Evolutionary conservation across 2,329 filamentous ascomycete genomes (phyloP), one percentile per base, ranked within the genome.

Genomic region (Colletotrichum salicis): DNA sequence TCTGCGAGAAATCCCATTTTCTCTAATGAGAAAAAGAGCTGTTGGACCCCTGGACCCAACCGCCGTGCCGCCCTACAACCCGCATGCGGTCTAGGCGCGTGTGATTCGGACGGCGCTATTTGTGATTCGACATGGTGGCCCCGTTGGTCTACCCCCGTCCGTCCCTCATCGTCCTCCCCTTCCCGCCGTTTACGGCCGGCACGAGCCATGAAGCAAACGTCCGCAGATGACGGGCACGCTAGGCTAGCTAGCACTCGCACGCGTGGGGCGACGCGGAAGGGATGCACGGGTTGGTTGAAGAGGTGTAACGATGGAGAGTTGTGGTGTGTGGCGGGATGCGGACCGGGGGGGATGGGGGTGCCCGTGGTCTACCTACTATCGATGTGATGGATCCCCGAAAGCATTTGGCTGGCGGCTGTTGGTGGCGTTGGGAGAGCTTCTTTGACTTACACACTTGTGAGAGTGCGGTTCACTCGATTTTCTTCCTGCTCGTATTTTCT

Each of bases 101-200:
- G 70, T 72, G 70, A 70, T 72, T 72, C 70, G 57, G 41, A 71
- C 57, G 57, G 67, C 70, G 70, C 70, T 72, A 72, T 72, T 61
- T 72, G 70, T 72, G 70, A 72, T 62, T 67, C 67, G 67, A 64
- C 67, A 58, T 57, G 37, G 67, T 64, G 27, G 12, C 54, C 60
- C 66, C 48, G 70, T 66, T 60, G 69, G 8, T 24, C 24, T 33
- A n/a, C 58, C 64, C 57, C 63, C 33, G 59, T 52, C 45, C 35
- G 35, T 41, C 60, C 27, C 13, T 29, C 45, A 52, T 13, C 41
- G 15, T 45, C 41, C 41, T 45, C 15, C n/a, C 22, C 33, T 33
- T 37, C 58, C 41, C 69, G 33, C 64, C 57, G 69, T 69, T 45
- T 48, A 69, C 65, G 69, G 69, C 69, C 69, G 65, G 69, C 65